A percentile compares a stretch with the other conserved stretches of the same genome.
phyloP scores from a whole-genome alignment of 306 rosid species.

The Cajanus cajan region DNA sequence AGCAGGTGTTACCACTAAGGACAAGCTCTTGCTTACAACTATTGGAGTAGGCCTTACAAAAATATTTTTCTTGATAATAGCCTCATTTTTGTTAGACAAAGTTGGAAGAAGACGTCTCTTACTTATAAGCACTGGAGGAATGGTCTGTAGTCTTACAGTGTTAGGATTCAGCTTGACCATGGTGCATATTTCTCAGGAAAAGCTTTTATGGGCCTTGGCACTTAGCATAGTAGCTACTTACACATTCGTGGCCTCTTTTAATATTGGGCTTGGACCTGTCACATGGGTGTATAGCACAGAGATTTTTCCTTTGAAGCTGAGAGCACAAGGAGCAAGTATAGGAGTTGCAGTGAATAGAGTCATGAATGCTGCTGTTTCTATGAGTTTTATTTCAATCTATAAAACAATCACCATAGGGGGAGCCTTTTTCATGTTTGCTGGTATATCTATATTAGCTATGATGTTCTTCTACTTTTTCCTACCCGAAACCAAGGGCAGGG shows the following conservation, averaged over 20 bases:
- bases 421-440: slow-evolving; percentile 63
- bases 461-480: slow-evolving; percentile 53
- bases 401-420: slow-evolving; percentile 77
- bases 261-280: slow-evolving; percentile 69
- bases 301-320: slow-evolving; percentile 65
- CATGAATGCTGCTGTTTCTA: slow-evolving; percentile 56
- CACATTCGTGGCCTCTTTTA: slow-evolving; percentile 48
- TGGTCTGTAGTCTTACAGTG: slow-evolving; percentile 34
- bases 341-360: slow-evolving; percentile 72
- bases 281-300: slow-evolving; percentile 78
- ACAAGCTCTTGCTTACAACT: slow-evolving; percentile 58
- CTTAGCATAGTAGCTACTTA: slow-evolving; percentile 53
- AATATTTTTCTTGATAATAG: slow-evolving; percentile 38
- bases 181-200: slow-evolving; percentile 32
- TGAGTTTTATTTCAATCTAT: slow-evolving; percentile 59
- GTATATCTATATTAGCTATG: slow-evolving; percentile 55
- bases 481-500: slow-evolving; percentile 73
- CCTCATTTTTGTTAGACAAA: slow-evolving; percentile 53
- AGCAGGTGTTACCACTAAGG: slow-evolving; percentile 61
- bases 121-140: slow-evolving; percentile 51
- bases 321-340: slow-evolving; percentile 65
- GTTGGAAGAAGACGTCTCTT: slow-evolving; percentile 57
- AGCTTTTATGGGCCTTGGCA: slow-evolving; percentile 49
- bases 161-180: slow-evolving; percentile 61
- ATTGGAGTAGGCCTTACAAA: slow-evolving; percentile 67